Evolutionary conservation across 768 basidiomycete species (phyloP), one percentile per base, ranked within the genome.

Genomic region (Lentinula raphanica): DNA sequence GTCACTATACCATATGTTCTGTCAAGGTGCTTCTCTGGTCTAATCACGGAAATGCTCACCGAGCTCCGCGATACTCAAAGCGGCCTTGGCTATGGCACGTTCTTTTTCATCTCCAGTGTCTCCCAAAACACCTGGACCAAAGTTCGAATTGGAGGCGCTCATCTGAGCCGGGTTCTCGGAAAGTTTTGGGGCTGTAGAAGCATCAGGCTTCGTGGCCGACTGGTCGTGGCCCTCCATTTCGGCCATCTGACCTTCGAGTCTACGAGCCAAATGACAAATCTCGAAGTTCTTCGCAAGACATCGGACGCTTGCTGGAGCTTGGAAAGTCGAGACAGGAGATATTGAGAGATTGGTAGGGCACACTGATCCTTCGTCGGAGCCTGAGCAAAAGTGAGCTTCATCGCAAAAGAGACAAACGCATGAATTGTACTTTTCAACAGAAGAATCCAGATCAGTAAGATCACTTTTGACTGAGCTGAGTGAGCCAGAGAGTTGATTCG

Each of bases 21-120:
- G 28, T 31, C 6, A 44, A 12, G 3, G 32, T 15, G 39, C 11
- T n/a, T n/a, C 23, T 31, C 12, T 31, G 29, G 28, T 44, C 17
- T 19, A 45, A 56, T 15, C 8, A 11, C 49, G 12, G 13, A 53
- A 36, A n/a, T 28, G 74, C 87, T 64, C 60, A 92, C 94, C 79
- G 42, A 98, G 76, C 69, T 99, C 96, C 0, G 95, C 92, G 8
- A 98, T 86, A 38, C 86, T 94, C 64, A 98, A 74, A n/a, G 95
- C 96, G 2, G 96, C 95, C 71, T 95, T 95, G 2, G 94, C 89
- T 65, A 98, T 86, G 15, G 83, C 83, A 8, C 96, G 79, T 66
- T 97, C 95, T 69, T 86, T 87, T 63, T 92, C 90, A 28, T 92
- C 88, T 64, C 88, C 88, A 32, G 75, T 68, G 28, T 81, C 83